phyloP scores from a whole-genome alignment of 495 filamentous ascomycete genomes.

The Neurospora tetraspora region DNA sequence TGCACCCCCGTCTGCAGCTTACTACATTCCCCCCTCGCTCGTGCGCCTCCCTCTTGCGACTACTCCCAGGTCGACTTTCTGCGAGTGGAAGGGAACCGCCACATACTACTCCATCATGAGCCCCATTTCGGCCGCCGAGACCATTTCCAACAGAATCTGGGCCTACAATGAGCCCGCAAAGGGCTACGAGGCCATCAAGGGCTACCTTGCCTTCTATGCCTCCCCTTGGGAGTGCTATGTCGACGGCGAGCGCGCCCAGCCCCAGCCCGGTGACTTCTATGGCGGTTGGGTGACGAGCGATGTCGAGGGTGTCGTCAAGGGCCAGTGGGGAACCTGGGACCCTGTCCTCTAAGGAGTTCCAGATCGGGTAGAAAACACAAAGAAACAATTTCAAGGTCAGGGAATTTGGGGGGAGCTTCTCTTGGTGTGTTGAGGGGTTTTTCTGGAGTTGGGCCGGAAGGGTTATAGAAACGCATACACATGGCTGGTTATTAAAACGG shows the following conservation, averaged over 20 bases:
- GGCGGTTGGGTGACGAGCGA: constrained; percentile 50
- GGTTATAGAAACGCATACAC: neutral
- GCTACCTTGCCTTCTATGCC: constrained; percentile 42
- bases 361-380: neutral
- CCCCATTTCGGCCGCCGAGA: constrained; percentile 22
- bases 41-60: constrained; percentile 32
- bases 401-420: neutral
- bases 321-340: constrained; percentile 33
- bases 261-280: constrained; percentile 50
- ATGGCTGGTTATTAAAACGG: neutral
- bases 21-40: constrained; percentile 42
- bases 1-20: constrained; percentile 25
- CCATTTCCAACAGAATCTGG: constrained; percentile 42
- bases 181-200: constrained; percentile 38
- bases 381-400: neutral
- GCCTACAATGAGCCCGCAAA: constrained; percentile 41
- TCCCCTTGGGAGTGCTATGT: constrained; percentile 51
- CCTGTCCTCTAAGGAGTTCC: constrained; percentile 10
- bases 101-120: constrained; percentile 39
- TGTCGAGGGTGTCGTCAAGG: constrained; percentile 45
- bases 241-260: constrained; percentile 46
- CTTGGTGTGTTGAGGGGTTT: neutral
- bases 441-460: neutral
- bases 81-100: constrained; percentile 48
- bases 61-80: constrained; percentile 37